These are phyloP conservation scores for Lactarius deliciosus DNA, from an alignment of 768 basidiomycete genomes.

Conservation along the genomic window DNA sequence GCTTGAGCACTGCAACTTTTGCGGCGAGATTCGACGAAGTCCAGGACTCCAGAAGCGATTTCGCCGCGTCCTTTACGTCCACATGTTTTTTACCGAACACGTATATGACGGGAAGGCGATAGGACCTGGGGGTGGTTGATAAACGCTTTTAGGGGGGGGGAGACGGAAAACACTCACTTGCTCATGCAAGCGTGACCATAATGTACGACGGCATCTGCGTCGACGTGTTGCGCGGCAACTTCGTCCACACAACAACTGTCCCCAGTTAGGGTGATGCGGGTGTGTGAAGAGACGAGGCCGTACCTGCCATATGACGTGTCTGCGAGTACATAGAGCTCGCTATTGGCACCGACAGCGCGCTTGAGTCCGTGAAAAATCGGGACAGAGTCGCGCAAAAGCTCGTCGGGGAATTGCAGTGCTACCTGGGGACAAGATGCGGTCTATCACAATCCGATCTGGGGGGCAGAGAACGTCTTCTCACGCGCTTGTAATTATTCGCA, in stretches of 20 bases:
- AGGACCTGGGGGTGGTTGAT: constrained; percentile 53
- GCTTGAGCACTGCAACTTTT: constrained; percentile 54
- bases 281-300: constrained; percentile 30
- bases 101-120: constrained; percentile 85
- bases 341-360: constrained; percentile 41
- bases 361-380: constrained; percentile 74
- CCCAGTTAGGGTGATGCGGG: neutral
- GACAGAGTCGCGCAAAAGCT: constrained; percentile 83
- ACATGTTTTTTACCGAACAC: constrained; percentile 79
- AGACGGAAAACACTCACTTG: constrained; percentile 46
- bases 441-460: neutral
- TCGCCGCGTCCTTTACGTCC: constrained; percentile 53
- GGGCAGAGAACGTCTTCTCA: constrained; percentile 37
- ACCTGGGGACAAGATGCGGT: constrained; percentile 46
- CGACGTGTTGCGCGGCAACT: constrained; percentile 90
- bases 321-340: constrained; percentile 86
- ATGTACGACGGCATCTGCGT: constrained; percentile 89
- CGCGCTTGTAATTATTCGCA: constrained; percentile 66
- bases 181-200: constrained; percentile 97
- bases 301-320: constrained; percentile 98
- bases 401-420: constrained; percentile 95
- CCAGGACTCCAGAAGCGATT: constrained; percentile 42
- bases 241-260: constrained; percentile 94
- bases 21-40: constrained; percentile 23
- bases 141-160: neutral